A percentile compares a stretch with the other conserved stretches of the same genome.
These are phyloP conservation scores for Helminthosporium solani DNA, from an alignment of 2,329 filamentous ascomycete species.

Conservation along the genomic window DNA sequence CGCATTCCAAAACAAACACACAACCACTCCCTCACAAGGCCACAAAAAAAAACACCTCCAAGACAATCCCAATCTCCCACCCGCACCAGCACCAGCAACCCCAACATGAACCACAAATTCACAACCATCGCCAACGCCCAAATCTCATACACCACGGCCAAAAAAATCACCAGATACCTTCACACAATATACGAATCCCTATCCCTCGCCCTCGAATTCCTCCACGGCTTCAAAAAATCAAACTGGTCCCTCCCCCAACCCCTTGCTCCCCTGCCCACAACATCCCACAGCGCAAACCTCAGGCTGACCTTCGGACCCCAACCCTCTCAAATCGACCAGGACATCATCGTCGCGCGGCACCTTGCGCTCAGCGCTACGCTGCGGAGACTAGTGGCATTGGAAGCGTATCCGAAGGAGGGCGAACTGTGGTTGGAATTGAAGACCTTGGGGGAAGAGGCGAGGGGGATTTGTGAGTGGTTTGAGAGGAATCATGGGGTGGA, in stretches of 20 bases:
- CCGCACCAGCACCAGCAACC: too few relatives aligned
- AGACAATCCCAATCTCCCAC: not conserved
- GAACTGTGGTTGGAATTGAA: not conserved
- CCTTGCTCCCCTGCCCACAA: not conserved
- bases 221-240: not conserved
- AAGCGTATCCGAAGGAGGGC: not conserved
- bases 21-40: too few relatives aligned
- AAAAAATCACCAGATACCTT: not conserved
- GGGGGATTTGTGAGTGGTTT: not conserved
- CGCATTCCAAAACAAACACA: too few relatives aligned
- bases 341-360: not conserved
- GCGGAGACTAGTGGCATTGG: not conserved
- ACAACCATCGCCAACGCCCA: not conserved
- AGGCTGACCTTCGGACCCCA: not conserved
- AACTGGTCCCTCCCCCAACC: not conserved
- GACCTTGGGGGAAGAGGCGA: not conserved
- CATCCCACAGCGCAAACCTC: not conserved
- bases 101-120: not conserved
- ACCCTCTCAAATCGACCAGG: not conserved
- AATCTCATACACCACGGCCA: not conserved
- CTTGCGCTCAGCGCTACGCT: not conserved
- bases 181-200: not conserved
- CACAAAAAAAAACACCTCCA: too few relatives aligned
- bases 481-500: not conserved
- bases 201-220: not conserved